Evolutionary conservation across 768 basidiomycete genomes (phyloP).

Genomic region (Phaeotremella fagi): DNA sequence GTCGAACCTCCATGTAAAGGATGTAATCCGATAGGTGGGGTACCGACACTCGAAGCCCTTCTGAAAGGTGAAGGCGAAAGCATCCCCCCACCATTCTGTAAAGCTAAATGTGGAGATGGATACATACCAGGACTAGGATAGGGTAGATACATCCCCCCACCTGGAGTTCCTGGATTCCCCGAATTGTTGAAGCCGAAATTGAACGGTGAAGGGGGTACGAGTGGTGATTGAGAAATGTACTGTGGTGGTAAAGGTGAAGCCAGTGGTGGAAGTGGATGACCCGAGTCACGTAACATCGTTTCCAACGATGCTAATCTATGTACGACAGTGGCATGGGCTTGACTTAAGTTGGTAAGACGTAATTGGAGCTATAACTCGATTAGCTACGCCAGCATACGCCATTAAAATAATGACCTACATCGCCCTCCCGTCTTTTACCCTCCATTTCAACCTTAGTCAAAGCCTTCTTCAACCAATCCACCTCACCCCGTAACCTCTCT

Average conservation of each 20-base stretch:
- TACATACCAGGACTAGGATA: slow-evolving; percentile 36
- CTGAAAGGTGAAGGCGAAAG: slow-evolving; percentile 6
- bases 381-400: neutral
- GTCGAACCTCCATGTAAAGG: neutral
- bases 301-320: slow-evolving; percentile 8
- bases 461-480: slow-evolving; percentile 15
- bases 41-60: neutral
- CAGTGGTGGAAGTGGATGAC: neutral
- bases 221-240: neutral
- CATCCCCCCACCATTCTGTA: slow-evolving; percentile 1
- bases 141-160: slow-evolving; percentile 3
- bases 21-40: neutral
- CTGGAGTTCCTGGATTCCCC: neutral
- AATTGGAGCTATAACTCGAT: neutral
- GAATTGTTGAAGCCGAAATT: neutral
- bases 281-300: slow-evolving; percentile 3
- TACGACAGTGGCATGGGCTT: neutral
- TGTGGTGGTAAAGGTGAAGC: slow-evolving; percentile 3
- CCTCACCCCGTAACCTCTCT: slow-evolving; percentile 21
- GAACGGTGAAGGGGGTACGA: neutral
- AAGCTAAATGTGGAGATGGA: slow-evolving; percentile 26
- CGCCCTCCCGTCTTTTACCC: slow-evolving; percentile 13
- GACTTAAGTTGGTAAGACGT: neutral
- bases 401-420: slow-evolving; percentile 7
- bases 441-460: neutral